Base-by-base conservation (phyloP, 495 filamentous ascomycete species). In the Hypoxylon trugodes region DNA sequence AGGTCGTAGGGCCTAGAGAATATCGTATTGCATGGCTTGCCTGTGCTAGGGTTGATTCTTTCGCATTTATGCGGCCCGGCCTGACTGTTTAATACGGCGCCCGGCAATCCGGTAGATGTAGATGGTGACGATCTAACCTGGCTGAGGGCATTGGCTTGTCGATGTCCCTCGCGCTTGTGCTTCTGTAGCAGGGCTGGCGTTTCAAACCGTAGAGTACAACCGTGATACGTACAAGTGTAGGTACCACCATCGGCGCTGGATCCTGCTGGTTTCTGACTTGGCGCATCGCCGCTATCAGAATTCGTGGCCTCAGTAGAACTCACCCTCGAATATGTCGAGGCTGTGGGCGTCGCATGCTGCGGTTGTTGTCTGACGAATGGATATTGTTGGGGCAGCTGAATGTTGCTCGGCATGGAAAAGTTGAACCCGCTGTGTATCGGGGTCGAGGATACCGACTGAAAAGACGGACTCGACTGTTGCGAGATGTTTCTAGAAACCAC, bases 1-100 rank as follows among this genome's bases (percentile, higher is more conserved):
- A 98, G 84, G 77, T 98, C 95, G 84, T 98, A 98, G 26, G 94
- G 93, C n/a, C 95, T 84, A 1, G 94, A 97, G 80, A 98, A 98
- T 54, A 95, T 81, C 6, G 91, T 94, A 73, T 95, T 96, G 85
- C 95, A 98, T 2, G 94, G 91, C 77, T 97, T 97, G 50, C 90
- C 90, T 3, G 95, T 98, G 61, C 91, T 93, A 1, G 96, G 95
- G 77, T 98, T 98, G 76, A 91, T 91, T 48, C 92, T 89, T 70
- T 91, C 88, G 74, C 95, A 97, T 70, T 85, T 88, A 79, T 96
- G 93, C 26, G 93, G 93, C 1, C 93, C 93, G 6, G 91, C 89
- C 75, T 96, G 92, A 22, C 87, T 90, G 69, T 91, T 93, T 71
- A 86, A 35, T 33, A 68, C n/a, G 15, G 7, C 65, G 15, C 38